Evolutionary conservation across 345 rosid species (phyloP), one percentile per base, ranked within the genome.

Genomic region (Melaleuca alternifolia): DNA sequence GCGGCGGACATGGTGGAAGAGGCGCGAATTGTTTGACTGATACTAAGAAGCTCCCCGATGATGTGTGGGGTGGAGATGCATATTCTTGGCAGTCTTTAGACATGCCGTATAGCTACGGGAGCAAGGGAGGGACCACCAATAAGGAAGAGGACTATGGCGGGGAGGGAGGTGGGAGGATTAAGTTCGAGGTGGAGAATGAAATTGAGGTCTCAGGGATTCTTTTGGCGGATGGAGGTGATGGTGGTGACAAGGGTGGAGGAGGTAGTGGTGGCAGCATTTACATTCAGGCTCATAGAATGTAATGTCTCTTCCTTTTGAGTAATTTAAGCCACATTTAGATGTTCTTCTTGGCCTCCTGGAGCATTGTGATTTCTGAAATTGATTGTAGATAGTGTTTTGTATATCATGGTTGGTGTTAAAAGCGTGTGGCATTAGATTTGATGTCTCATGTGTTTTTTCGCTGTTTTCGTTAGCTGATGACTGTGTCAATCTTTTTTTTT

Each of bases 31-130:
- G 97, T 75, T 89, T 94, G 85, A 56, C 87, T 53, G 97, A 94
- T 87, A 91, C 91, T 82, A 85, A 89, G 23, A 94, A 93, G 87
- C 86, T 92, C 77, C 95, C 97, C 2, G 97, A 94, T 57, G 97
- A 94, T 90, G 93, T 93, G 50, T 93, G 95, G 95, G 97, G 97
- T 3, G 97, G 97, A 83, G 95, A 94, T 81, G 90, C 95, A 24
- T 94, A 94, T 87, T 92, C 97, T 28, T 94, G 96, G 96, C 87
- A 91, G 51, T 91, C 93, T 7, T 89, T 93, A 91, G 92, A 92
- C n/a, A 54, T 87, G 86, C 96, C 96, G 1, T 93, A 91, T 92
- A 94, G 95, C 89, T 93, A 93, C 54, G 96, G 96, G 46, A 94
- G 96, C 79, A 91, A 92, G 89, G 96, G 96, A 11, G 96, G 96